A percentile compares a stretch with the other conserved stretches of the same genome.
Conservation (phyloP, 331 rosid species). For the Telfairia occidentalis region DNA sequence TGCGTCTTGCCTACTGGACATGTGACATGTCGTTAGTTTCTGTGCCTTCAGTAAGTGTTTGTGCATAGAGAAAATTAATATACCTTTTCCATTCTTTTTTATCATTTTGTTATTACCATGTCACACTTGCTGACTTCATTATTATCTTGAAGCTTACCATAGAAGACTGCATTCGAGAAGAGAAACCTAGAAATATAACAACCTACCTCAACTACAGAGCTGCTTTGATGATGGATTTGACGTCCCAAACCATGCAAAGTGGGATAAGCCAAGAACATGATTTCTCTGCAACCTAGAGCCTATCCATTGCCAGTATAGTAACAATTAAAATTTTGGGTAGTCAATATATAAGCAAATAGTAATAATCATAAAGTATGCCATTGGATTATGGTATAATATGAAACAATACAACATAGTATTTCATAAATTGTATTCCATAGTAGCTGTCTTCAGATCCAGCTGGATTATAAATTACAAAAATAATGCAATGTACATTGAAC, state of each 20-base stretch:
- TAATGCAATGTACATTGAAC: not conserved
- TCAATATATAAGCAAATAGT: not conserved
- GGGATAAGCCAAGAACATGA: conserved; percentile 30
- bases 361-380: not conserved
- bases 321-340: not conserved
- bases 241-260: conserved; percentile 33
- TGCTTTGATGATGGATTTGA: conserved; percentile 65
- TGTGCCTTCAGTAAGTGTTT: not conserved
- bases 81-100: not conserved
- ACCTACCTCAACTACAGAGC: conserved; percentile 58
- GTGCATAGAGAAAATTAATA: not conserved
- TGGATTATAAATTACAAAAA: not conserved
- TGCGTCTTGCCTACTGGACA: not conserved
- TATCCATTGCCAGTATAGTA: conserved; percentile 22
- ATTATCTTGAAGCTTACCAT: not conserved
- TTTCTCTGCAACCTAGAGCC: conserved; percentile 37
- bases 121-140: not conserved
- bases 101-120: not conserved
- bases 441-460: not conserved
- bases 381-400: not conserved
- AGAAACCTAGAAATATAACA: not conserved
- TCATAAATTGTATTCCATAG: not conserved
- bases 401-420: not conserved
- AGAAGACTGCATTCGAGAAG: not conserved
- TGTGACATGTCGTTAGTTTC: not conserved